Conservation (phyloP, 2,329 filamentous ascomycete genomes). For the Stemphylium beticola region DNA sequence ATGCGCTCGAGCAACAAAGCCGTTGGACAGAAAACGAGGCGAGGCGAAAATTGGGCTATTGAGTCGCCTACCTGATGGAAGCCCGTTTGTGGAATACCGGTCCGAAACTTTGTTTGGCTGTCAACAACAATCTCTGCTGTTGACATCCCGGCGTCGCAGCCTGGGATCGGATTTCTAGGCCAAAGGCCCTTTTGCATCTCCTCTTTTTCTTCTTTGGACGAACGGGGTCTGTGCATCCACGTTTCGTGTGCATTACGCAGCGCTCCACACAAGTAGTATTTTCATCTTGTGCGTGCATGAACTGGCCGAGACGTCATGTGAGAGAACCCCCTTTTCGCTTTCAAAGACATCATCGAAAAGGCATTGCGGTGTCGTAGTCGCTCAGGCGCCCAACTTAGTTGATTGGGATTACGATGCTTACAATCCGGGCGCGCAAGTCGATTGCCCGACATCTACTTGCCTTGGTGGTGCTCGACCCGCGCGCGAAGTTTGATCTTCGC, state of each 20-base stretch:
- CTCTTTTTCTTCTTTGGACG: not conserved
- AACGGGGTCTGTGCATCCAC: slow-evolving; percentile 9
- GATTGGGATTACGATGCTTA: not conserved
- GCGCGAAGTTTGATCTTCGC: not conserved
- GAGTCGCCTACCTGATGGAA: not conserved
- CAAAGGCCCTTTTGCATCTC: not conserved
- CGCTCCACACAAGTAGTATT: slow-evolving; percentile 5
- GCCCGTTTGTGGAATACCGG: slow-evolving; percentile 4
- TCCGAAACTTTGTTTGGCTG: slow-evolving; percentile 6
- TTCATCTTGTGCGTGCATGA: not conserved
- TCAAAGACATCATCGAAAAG: not conserved
- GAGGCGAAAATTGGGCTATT: slow-evolving; percentile 3
- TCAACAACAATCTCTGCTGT: not conserved
- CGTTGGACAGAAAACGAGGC: not conserved
- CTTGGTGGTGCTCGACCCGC: not conserved
- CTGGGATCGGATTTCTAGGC: too few relatives aligned
- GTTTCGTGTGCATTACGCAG: slow-evolving; percentile 11
- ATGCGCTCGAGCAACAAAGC: not conserved
- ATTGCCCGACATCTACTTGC: not conserved
- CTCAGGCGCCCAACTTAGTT: not conserved
- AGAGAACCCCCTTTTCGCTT: not conserved
- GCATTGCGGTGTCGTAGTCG: not conserved
- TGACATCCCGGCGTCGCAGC: not conserved
- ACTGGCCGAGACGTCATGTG: not conserved
- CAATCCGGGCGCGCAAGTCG: not conserved